Base-by-base conservation (phyloP, 768 basidiomycete species). In the Omphalotus guepiniiformis region DNA sequence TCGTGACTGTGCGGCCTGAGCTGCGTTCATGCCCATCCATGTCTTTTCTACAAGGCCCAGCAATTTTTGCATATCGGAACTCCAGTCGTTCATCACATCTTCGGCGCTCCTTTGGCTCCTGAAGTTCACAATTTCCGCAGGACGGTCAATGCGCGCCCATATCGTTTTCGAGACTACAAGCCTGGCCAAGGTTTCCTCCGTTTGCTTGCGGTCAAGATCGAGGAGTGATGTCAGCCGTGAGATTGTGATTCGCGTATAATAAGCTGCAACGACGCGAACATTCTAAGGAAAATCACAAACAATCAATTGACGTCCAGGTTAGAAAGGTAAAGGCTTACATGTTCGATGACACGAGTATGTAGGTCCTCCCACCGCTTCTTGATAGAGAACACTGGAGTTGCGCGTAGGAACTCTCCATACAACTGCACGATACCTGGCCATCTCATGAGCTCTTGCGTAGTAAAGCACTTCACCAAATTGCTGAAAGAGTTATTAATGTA, bases 51-150 rank as follows among this genome's bases (percentile, higher is more conserved):
- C 89, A 34, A 96, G 67, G 15, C 87, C 80, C 51, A 99, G 74
- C 59, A 99, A 69, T 68, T 88, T 93, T 58, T 86, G 88, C 79
- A 99, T 92, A 60, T 98, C 94, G 18, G 84, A 88, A 66, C 92
- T 94, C 95, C 96, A 99, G 52, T 92, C 91, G 61, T 98, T 98
- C 85, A 99, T 86, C 4, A 93, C 85, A 58, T 96, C 93, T 61
- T 97, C 94, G 1, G 89, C 80, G 46, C 76, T 83, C 55, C 83
- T 82, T 66, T 86, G 88, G 56, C 76, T 80, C 56, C 82, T 80
- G 75, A 99, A 99, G 60, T 74, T 85, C 47, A 99, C 81, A 46
- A 97, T 79, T 3, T 93, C 94, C 2, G 86, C 75, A 41, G 93
- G 93, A 48, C 96, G 80, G 65, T 99, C 95, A 53, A 92, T 84